Evolutionary conservation across 306 rosid genomes (phyloP).

Genomic region (Cajanus cajan): DNA sequence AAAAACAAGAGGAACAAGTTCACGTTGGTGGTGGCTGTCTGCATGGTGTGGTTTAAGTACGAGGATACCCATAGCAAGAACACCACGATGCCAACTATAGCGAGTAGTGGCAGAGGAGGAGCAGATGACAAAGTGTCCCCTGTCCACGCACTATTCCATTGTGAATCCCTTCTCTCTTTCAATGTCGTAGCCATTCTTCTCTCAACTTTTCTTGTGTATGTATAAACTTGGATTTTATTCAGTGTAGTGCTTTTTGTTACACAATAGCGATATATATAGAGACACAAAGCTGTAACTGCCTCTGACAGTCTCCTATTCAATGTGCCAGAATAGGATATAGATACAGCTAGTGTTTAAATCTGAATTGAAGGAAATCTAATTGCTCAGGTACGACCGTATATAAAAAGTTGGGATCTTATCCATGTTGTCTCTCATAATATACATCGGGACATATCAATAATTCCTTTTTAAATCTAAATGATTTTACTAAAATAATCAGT

Average conservation of each 20-base stretch:
- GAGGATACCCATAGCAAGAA: conserved; percentile 30
- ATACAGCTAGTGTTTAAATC: not conserved
- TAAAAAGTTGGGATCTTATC: not conserved
- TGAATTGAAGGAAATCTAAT: not conserved
- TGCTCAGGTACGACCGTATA: no score
- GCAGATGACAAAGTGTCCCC: conserved; percentile 43
- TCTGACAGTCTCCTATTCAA: not conserved
- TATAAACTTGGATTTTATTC: not conserved
- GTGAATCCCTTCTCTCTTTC: conserved; percentile 46
- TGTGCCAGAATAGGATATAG: not conserved
- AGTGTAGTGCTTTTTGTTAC: not conserved
- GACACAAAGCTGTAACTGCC: not conserved
- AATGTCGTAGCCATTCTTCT: conserved; percentile 45
- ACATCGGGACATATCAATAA: no score
- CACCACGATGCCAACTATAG: conserved; percentile 49
- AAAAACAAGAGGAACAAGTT: conserved; percentile 31
- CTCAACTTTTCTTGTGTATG: not conserved
- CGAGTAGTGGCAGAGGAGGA: conserved; percentile 50
- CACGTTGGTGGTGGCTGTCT: conserved; percentile 2
- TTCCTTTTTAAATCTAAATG: no score
- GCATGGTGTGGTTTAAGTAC: conserved; percentile 22
- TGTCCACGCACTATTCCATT: conserved; percentile 47
- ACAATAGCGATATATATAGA: not conserved
- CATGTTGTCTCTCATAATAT: not conserved
- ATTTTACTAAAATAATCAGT: no score